phyloP scores from a whole-genome alignment of 2,329 filamentous ascomycete species.

The Sclerotinia trifoliorum region DNA sequence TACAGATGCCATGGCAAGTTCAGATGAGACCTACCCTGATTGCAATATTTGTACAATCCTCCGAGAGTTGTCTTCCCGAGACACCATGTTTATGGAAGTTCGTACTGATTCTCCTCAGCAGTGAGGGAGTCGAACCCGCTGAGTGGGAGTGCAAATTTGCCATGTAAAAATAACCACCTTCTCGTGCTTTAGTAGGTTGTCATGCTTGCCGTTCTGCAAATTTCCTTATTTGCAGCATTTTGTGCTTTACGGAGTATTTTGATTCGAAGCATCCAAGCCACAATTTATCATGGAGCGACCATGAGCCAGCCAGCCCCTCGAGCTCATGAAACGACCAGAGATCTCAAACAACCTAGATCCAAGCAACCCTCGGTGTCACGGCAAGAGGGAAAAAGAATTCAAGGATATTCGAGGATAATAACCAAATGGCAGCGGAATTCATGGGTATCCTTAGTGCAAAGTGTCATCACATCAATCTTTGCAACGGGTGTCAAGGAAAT shows the following conservation, averaged over 20 bases:
- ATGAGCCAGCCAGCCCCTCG: slow-evolving; percentile 11
- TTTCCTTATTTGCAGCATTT: slow-evolving; percentile 19
- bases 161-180: slow-evolving; percentile 3
- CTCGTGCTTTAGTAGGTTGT: slow-evolving; percentile 16
- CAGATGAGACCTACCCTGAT: slow-evolving; percentile 16
- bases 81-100: slow-evolving; percentile 15
- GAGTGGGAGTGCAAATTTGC: background rate
- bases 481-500: slow-evolving; percentile 22
- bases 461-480: slow-evolving; percentile 21
- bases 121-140: background rate
- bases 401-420: slow-evolving; percentile 14
- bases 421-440: slow-evolving; percentile 20
- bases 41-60: slow-evolving; percentile 16
- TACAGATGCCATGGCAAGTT: slow-evolving; percentile 19
- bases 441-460: slow-evolving; percentile 15
- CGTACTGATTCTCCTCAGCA: background rate
- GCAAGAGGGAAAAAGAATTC: background rate
- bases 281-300: slow-evolving; percentile 7
- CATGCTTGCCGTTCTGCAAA: slow-evolving; percentile 16
- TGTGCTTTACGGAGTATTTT: slow-evolving; percentile 11
- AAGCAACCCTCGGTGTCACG: slow-evolving; percentile 15
- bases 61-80: slow-evolving; percentile 16
- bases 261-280: slow-evolving; percentile 12
- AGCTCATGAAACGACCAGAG: slow-evolving; percentile 19
- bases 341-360: slow-evolving; percentile 20